Evolutionary conservation across 2,329 filamentous ascomycete genomes (phyloP).

Genomic region (Septoria linicola): DNA sequence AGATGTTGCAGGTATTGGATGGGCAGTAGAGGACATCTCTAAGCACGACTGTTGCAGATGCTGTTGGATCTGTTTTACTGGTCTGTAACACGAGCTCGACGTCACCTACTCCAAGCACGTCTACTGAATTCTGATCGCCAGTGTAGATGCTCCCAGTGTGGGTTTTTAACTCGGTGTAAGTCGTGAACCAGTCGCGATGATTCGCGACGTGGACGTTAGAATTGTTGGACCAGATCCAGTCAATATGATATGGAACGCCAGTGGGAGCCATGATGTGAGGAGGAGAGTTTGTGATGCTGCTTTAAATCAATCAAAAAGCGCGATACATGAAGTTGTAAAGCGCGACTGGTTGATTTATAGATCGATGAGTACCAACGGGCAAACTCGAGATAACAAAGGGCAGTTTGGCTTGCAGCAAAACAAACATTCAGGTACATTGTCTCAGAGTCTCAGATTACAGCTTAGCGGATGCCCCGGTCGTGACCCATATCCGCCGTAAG

Average conservation of each 20-base stretch:
- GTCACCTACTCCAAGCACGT: conserved; percentile 10
- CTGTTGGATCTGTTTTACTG: background rate
- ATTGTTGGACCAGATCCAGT: conserved; percentile 26
- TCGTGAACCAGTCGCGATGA: conserved; percentile 26
- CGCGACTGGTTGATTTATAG: too few species aligned
- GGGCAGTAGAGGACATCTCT: conserved; percentile 22
- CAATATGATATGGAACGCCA: conserved; percentile 21
- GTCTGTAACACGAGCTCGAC: conserved; percentile 14
- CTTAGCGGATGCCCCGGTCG: too few species aligned
- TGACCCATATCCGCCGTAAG: too few species aligned
- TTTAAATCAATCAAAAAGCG: too few species aligned
- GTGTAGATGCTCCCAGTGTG: background rate
- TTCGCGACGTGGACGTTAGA: conserved; percentile 26
- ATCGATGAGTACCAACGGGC: too few species aligned
- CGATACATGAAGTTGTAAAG: too few species aligned
- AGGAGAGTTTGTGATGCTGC: too few species aligned
- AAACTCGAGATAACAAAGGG: too few species aligned
- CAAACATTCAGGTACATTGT: too few species aligned
- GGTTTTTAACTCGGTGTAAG: conserved; percentile 5
- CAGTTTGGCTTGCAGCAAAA: too few species aligned
- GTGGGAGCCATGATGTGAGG: conserved; percentile 25
- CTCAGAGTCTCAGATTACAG: too few species aligned
- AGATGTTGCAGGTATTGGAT: conserved; percentile 16
- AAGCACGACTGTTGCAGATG: background rate
- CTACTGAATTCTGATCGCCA: background rate